These are phyloP conservation scores for Straminergon stramineum DNA, from an alignment of 225 moss, liverwort and hornwort genomes.

Conservation along the genomic window DNA sequence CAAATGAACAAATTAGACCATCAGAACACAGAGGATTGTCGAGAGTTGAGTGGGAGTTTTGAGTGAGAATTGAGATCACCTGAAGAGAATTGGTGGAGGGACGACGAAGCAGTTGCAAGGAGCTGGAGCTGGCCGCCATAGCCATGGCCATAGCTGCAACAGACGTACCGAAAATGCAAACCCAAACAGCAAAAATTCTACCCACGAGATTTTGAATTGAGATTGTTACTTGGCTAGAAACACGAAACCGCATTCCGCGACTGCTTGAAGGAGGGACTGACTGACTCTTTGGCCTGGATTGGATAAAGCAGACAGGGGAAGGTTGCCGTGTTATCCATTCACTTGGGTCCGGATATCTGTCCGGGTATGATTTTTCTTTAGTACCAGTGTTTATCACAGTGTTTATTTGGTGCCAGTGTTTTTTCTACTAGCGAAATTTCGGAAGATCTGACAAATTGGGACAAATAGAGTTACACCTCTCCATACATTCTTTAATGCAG, in stretches of 20 bases:
- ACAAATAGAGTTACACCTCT: neutral
- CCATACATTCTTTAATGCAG: neutral
- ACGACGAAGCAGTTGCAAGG: slow-evolving; percentile 3
- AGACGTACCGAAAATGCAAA: neutral
- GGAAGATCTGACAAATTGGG: neutral
- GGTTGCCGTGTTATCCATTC: neutral
- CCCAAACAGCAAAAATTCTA: neutral
- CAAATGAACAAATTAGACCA: neutral
- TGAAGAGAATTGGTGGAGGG: neutral
- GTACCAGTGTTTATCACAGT: no score
- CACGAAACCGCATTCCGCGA: neutral
- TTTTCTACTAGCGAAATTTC: neutral
- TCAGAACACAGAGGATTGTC: neutral
- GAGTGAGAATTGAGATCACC: neutral
- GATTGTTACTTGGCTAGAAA: neutral
- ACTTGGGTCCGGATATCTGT: neutral
- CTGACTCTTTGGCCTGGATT: neutral
- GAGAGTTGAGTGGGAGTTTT: neutral
- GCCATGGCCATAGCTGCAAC: slow-evolving; percentile 26
- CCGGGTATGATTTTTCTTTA: neutral
- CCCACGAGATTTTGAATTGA: neutral
- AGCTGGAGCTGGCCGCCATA: slow-evolving; percentile 6
- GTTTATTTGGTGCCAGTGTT: no score
- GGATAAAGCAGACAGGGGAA: neutral
- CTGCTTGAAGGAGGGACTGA: neutral